Conservation (phyloP, 495 filamentous ascomycete species). For the Annulohypoxylon bovei region DNA sequence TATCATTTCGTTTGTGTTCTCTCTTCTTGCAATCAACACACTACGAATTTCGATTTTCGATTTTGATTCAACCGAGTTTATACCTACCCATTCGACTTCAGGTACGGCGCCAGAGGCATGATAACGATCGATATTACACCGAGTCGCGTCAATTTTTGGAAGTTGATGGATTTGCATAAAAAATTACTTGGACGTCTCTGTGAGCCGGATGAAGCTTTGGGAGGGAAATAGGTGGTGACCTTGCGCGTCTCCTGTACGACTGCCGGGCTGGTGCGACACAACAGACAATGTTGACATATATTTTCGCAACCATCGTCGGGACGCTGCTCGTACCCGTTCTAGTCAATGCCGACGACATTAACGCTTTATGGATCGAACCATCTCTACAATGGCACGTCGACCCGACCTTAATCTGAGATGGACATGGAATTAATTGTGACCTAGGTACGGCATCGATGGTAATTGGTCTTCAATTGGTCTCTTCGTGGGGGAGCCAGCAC, state of each 20-base stretch:
- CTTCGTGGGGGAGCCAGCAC: slow-evolving; percentile 64
- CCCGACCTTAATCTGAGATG: slow-evolving; percentile 9
- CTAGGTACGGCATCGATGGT: slow-evolving; percentile 61
- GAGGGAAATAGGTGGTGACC: slow-evolving; percentile 44
- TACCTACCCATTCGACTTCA: slow-evolving; percentile 22
- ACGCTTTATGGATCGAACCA: slow-evolving; percentile 55
- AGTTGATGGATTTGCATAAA: slow-evolving; percentile 39
- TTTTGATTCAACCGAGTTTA: slow-evolving; percentile 17
- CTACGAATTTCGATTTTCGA: not conserved
- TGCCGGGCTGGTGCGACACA: slow-evolving; percentile 39
- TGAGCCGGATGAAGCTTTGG: slow-evolving; percentile 44
- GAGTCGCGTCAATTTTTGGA: slow-evolving; percentile 15
- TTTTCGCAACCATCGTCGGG: slow-evolving; percentile 50
- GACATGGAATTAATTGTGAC: slow-evolving; percentile 36
- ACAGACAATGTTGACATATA: slow-evolving; percentile 45
- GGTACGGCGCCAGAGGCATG: slow-evolving; percentile 27
- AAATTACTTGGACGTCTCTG: slow-evolving; percentile 26
- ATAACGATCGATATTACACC: slow-evolving; percentile 19
- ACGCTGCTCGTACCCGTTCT: slow-evolving; percentile 51
- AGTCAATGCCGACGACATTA: slow-evolving; percentile 42
- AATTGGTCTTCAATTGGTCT: slow-evolving; percentile 64
- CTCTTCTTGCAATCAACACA: slow-evolving; percentile 27
- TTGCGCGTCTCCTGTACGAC: slow-evolving; percentile 44
- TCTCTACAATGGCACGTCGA: slow-evolving; percentile 54
- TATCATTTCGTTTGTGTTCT: slow-evolving; percentile 24